Evolutionary conservation across 768 basidiomycete genomes (phyloP).

Genomic region (Leccinellum luteum): DNA sequence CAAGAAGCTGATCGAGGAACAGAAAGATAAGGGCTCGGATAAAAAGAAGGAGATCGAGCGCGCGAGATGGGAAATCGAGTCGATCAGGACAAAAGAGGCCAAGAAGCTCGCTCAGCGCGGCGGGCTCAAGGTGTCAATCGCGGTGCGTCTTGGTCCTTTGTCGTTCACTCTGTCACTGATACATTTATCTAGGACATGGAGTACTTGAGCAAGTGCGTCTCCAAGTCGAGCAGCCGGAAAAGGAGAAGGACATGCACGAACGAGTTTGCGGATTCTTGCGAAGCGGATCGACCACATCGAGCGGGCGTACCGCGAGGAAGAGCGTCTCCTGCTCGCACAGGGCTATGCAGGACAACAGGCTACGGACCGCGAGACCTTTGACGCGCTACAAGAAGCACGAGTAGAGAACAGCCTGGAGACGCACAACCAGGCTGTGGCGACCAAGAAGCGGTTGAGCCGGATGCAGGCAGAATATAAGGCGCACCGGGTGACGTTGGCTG

Average conservation of each 20-base stretch:
- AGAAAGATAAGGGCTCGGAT: no score
- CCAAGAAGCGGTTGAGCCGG: conserved; percentile 55
- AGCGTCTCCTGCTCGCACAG: conserved; percentile 75
- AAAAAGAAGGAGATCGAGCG: no score
- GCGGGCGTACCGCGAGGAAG: conserved; percentile 92
- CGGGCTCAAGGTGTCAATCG: no score
- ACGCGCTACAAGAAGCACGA: conserved; percentile 47
- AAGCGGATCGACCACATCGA: conserved; percentile 96
- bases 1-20: no score
- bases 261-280: no score
- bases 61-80: no score
- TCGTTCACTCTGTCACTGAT: no score
- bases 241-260: conserved; percentile 86
- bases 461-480: conserved; percentile 69
- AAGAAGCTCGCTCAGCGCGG: no score
- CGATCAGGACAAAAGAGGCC: no score
- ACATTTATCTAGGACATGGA: no score
- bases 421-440: conserved; percentile 51
- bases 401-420: no score
- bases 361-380: conserved; percentile 67
- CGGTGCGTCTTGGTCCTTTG: no score
- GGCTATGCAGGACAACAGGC: conserved; percentile 89
- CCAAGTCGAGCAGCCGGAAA: conserved; percentile 94
- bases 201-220: conserved; percentile 74
- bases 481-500: conserved; percentile 52